Evolutionary conservation across 2,329 filamentous ascomycete species (phyloP).

Genomic region (Diaporthe longicolla): DNA sequence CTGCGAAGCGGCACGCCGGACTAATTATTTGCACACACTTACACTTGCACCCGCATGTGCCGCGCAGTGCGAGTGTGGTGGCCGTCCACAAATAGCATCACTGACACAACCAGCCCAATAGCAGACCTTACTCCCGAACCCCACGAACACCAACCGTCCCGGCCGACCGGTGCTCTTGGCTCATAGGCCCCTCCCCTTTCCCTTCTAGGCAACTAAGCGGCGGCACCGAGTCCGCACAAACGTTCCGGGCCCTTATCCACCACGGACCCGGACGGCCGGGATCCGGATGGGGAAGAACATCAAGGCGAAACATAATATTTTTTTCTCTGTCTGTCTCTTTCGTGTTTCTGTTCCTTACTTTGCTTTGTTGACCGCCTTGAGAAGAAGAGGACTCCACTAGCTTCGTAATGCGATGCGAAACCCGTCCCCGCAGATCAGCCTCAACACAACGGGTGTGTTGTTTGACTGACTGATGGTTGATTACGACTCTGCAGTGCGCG

Average conservation of each 20-base stretch:
- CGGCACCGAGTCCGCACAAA: constrained; percentile 30
- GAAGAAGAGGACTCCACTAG: neutral
- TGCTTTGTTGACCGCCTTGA: neutral
- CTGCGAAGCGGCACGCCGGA: constrained; percentile 1
- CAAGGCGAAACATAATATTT: neutral
- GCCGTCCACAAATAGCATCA: constrained; percentile 26
- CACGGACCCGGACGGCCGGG: constrained; percentile 22
- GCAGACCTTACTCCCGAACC: neutral
- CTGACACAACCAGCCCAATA: neutral
- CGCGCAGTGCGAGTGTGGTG: neutral
- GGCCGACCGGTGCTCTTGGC: constrained; percentile 16
- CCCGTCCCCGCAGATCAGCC: neutral
- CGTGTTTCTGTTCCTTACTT: neutral
- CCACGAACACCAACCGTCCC: neutral
- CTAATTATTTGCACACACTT: neutral
- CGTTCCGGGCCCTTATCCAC: constrained; percentile 10
- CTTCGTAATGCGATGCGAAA: neutral
- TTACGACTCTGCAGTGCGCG: constrained; percentile 17
- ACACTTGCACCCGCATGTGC: neutral
- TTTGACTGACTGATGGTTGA: neutral
- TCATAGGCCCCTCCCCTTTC: neutral
- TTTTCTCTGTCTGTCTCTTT: neutral
- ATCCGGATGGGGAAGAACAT: constrained; percentile 8
- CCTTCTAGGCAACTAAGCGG: constrained; percentile 6
- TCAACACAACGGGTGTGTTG: too few species aligned